Conservation (phyloP, 164 flowering plant species). For the Macadamia integrifolia region DNA sequence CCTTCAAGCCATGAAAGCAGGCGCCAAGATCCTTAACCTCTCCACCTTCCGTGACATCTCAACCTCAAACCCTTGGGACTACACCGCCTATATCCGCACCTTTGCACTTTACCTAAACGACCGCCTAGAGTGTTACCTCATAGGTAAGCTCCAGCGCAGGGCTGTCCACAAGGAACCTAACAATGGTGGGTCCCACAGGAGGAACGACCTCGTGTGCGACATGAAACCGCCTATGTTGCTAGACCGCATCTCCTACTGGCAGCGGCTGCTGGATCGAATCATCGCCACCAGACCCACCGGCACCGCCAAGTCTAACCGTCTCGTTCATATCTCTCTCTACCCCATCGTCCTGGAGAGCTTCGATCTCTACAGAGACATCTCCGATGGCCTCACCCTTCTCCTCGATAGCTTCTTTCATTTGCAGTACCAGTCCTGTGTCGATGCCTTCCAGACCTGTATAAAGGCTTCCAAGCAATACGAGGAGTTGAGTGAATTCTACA, state of each 20-base stretch:
- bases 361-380: constrained; percentile 68
- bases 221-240: constrained; percentile 68
- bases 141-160: constrained; percentile 51
- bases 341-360: constrained; percentile 66
- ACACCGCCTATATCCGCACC: constrained; percentile 68
- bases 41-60: constrained; percentile 63
- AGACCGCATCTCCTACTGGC: constrained; percentile 59
- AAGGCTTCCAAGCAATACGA: constrained; percentile 66
- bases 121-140: constrained; percentile 61
- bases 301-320: constrained; percentile 40
- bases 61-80: constrained; percentile 71
- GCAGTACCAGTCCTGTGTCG: constrained; percentile 43
- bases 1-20: constrained; percentile 56
- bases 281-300: constrained; percentile 75
- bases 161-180: constrained; percentile 1
- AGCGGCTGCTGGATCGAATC: constrained; percentile 60
- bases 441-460: constrained; percentile 49
- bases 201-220: constrained; percentile 31
- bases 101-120: constrained; percentile 80
- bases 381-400: constrained; percentile 65
- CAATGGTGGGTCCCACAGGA: background rate
- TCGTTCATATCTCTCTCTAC: constrained; percentile 52
- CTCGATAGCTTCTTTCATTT: constrained; percentile 75
- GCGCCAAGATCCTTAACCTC: constrained; percentile 63
- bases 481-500: constrained; percentile 50